Conservation (phyloP, 2,329 filamentous ascomycete genomes). For the Biscogniauxia sp. region DNA sequence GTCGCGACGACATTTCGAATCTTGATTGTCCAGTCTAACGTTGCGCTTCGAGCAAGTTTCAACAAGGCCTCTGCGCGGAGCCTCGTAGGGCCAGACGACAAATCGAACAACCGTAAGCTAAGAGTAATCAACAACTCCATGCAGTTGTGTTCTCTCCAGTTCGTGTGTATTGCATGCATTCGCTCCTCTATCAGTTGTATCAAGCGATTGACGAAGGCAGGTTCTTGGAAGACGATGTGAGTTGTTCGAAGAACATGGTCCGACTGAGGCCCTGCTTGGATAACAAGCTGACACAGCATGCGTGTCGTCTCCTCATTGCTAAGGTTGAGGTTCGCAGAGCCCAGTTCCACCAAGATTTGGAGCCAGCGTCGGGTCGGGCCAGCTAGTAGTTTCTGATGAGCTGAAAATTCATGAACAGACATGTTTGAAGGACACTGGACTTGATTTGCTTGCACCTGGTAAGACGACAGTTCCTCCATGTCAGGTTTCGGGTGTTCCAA, state of each 20-base stretch:
- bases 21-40: slow-evolving; percentile 46
- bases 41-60: slow-evolving; percentile 38
- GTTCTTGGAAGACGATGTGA: slow-evolving; percentile 50
- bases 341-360: slow-evolving; percentile 49
- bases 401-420: slow-evolving; percentile 51
- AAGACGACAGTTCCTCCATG: slow-evolving; percentile 48
- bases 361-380: slow-evolving; percentile 50
- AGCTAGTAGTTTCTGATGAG: slow-evolving; percentile 47
- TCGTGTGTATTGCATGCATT: slow-evolving; percentile 46
- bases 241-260: slow-evolving; percentile 40
- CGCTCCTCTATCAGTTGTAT: slow-evolving; percentile 42
- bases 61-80: slow-evolving; percentile 36
- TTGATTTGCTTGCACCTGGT: slow-evolving; percentile 51
- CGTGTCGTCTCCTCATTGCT: slow-evolving; percentile 49
- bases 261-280: slow-evolving; percentile 53
- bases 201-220: slow-evolving; percentile 47
- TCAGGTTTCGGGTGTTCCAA: slow-evolving; percentile 29
- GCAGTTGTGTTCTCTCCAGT: slow-evolving; percentile 57
- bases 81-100: slow-evolving; percentile 7
- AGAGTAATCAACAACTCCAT: slow-evolving; percentile 59
- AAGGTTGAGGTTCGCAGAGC: slow-evolving; percentile 57
- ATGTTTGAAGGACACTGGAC: slow-evolving; percentile 44
- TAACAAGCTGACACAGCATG: slow-evolving; percentile 50
- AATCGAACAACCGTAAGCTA: slow-evolving; percentile 37
- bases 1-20: slow-evolving; percentile 45